Base-by-base conservation (phyloP, 495 filamentous ascomycete species). In the Hypoxylon crocopeplum region DNA sequence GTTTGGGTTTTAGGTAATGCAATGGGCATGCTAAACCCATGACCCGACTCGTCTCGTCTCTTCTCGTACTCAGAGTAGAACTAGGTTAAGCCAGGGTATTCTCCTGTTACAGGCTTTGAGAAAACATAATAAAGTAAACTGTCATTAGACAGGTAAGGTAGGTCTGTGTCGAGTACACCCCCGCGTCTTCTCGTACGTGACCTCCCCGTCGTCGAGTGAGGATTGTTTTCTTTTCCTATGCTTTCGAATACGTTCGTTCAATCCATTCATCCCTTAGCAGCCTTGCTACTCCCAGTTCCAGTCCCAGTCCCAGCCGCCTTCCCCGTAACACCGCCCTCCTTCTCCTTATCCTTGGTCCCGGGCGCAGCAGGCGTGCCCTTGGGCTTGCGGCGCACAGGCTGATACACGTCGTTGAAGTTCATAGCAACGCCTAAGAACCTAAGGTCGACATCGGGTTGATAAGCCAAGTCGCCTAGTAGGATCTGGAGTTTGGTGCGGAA, bases 391-490 rank as follows among this genome's bases (percentile, higher is more conserved):
- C 84, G 81, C 37, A 84, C 81, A 2, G 89, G 88, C 71, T 88
- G 80, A 74, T 97, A 97, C 6, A 96, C 91, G 72, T 97, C 93
- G 72, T 99, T 99, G 70, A 99, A 99, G 69, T 97, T 99, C 91
- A 99, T 96, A 16, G 93, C 89, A 40, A 97, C 90, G 7, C 89
- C 95, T 56, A 99, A 77, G 76, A 97, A 96, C 34, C 93, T 83
- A 89, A 99, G 92, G 64, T 98, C 94, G 54, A 90, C 86, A 71
- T 98, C 95, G 10, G 92, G 89, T 75, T 98, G 95, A 68, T 94
- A 91, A 7, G 90, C 86, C 53, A 99, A 70, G 72, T 98, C 95
- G 7, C 92, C 91, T 25, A 99, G 77, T 19, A 99, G 77, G 21
- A 90, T 77, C 63, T 92, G 92, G 39, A 98, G 77, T 22, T 88